Evolutionary conservation across 129 eudicot species (phyloP).

Genomic region (Flaveria robusta): DNA sequence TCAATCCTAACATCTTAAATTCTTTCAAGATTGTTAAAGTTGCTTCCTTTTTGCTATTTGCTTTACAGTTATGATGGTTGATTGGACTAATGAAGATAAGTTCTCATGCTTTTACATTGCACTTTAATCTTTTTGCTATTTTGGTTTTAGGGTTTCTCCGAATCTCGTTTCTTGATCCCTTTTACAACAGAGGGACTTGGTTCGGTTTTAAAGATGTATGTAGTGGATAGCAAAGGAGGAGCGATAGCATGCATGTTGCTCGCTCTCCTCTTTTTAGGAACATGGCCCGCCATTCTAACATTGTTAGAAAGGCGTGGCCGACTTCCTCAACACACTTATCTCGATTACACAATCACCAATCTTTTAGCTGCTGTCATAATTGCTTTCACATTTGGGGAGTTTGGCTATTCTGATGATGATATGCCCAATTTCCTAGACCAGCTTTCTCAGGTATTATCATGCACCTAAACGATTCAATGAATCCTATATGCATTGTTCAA

Average conservation of each 20-base stretch:
- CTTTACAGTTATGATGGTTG: no score
- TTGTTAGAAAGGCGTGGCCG: slow-evolving; percentile 87
- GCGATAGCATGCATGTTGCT: slow-evolving; percentile 88
- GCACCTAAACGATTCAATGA: neutral
- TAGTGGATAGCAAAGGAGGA: slow-evolving; percentile 86
- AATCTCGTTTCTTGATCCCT: slow-evolving; percentile 26
- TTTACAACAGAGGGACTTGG: slow-evolving; percentile 25
- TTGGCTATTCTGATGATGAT: slow-evolving; percentile 52
- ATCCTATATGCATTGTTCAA: neutral
- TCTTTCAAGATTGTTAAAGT: slow-evolving; percentile 12
- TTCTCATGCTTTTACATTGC: neutral
- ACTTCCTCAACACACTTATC: slow-evolving; percentile 91
- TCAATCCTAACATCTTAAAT: neutral
- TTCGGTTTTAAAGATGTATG: slow-evolving; percentile 55
- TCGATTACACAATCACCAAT: slow-evolving; percentile 81
- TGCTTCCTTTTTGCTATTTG: no score
- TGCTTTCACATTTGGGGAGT: slow-evolving; percentile 81
- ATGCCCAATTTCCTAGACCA: slow-evolving; percentile 72
- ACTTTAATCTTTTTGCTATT: neutral
- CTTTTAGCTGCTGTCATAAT: slow-evolving; percentile 78
- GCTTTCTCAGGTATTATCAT: slow-evolving; percentile 61
- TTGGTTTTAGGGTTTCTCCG: slow-evolving; percentile 27
- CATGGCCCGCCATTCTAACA: slow-evolving; percentile 89
- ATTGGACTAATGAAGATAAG: no score
- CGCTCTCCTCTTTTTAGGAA: slow-evolving; percentile 68